These are phyloP conservation scores for Solanum neorickii DNA, from an alignment of 257 asterid species.

Conservation along the genomic window DNA sequence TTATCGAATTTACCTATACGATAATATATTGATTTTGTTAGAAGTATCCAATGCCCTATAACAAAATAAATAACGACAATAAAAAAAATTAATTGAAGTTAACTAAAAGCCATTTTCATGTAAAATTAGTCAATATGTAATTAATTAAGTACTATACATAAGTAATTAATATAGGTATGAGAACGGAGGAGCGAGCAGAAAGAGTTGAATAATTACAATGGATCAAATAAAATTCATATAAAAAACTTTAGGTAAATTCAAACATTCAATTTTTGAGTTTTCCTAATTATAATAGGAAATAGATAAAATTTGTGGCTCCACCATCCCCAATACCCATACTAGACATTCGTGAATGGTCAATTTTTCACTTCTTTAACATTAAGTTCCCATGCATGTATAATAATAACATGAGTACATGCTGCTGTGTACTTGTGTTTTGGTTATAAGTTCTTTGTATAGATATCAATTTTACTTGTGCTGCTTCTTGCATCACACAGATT, in stretches of 20 bases:
- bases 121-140: background rate
- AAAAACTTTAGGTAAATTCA: background rate
- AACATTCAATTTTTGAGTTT: background rate
- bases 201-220: background rate
- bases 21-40: rapidly evolving
- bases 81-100: background rate
- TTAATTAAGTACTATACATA: background rate
- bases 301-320: background rate
- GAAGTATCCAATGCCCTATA: background rate
- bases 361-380: too few relatives aligned
- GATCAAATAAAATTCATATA: background rate
- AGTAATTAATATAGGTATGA: background rate
- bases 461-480: background rate
- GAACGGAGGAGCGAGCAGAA: background rate
- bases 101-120: background rate
- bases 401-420: background rate
- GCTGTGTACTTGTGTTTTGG: background rate
- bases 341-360: background rate
- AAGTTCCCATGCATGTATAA: background rate
- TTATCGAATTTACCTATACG: constrained; percentile 1
- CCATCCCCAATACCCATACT: background rate
- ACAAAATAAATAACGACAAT: background rate
- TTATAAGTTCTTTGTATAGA: background rate
- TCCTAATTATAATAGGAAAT: background rate
- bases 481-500: background rate